Base-by-base conservation (phyloP, 768 basidiomycete species). In the Hemileccinum impolitum region DNA sequence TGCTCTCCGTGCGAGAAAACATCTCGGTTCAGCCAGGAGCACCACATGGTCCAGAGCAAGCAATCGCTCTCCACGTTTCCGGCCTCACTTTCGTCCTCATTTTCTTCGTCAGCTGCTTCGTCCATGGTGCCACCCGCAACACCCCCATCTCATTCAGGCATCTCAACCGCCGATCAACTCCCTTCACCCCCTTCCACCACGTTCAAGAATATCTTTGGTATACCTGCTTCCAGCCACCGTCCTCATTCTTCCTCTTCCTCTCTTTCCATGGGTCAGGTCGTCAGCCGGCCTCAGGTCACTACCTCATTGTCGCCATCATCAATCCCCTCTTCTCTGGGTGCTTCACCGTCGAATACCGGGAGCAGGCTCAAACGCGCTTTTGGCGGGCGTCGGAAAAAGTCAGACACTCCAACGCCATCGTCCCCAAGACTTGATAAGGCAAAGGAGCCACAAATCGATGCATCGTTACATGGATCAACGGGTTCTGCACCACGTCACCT, bases 41-140 rank as follows among this genome's bases (percentile, higher is more conserved):
- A 56, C 56, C 59, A 56, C 57, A 62, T 62, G 62, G 62, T 50
- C 65, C 66, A 59, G 61, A 67, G 64, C 61, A 65, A 66, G 61
- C 63, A 74, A 57, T 67, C 69, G 46, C 56, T 67, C 51, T 66
- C 71, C 58, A 64, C 65, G 56, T 73, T 76, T 50, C 60, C 64
- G 45, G 67, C 68, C 62, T 73, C 74, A 39, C 66, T 69, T 51
- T 67, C 71, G 28, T 72, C 75, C 64, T 74, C 77, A 54, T 72
- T 76, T 61, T 62, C 72, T 55, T 70, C 76, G 59, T 69, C 75
- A 51, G 63, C 67, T 56, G 68, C 63, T 52, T 65, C 72, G 48
- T 68, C 71, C 58, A 72, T 71, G 68, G 63, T 68, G 63, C 63
- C 68, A 55, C 71, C 63, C 55, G 65, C 66, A 57, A 63, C 62